phyloP scores from a whole-genome alignment of 2,329 filamentous ascomycete species.

The Blastomyces emzantsi region DNA sequence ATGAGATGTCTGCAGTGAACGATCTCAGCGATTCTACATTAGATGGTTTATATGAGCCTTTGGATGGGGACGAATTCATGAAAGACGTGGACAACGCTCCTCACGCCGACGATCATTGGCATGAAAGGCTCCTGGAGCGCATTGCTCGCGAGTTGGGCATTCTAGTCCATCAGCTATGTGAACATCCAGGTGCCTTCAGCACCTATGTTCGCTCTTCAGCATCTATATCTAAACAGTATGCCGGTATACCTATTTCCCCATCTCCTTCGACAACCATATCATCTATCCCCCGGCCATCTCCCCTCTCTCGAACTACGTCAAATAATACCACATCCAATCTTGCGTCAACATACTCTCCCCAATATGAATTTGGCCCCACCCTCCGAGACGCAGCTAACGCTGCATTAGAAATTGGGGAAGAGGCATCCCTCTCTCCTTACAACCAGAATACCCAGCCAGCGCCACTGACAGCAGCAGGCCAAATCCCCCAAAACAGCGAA shows the following conservation, averaged over 20 bases:
- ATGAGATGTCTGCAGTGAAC: conserved; percentile 10
- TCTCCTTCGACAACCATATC: background rate
- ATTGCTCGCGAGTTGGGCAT: conserved; percentile 81
- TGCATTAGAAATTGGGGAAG: conserved; percentile 58
- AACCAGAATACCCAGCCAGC: conserved; percentile 13
- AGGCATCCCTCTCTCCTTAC: conserved; percentile 32
- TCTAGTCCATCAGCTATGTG: conserved; percentile 72
- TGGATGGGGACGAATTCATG: conserved; percentile 28
- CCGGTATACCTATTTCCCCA: conserved; percentile 56
- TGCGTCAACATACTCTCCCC: conserved; percentile 31
- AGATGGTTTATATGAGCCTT: background rate
- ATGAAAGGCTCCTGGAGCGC: conserved; percentile 63
- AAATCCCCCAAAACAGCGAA: conserved; percentile 20
- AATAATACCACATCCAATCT: conserved; percentile 19
- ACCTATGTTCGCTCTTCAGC: conserved; percentile 62
- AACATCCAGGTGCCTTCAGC: conserved; percentile 81
- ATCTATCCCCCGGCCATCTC: conserved; percentile 11
- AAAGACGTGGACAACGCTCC: conserved; percentile 23
- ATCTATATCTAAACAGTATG: conserved; percentile 59
- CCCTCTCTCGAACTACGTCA: conserved; percentile 16
- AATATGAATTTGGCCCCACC: conserved; percentile 47
- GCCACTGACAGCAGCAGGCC: conserved; percentile 3
- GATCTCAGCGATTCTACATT: conserved; percentile 15
- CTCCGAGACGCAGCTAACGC: conserved; percentile 30
- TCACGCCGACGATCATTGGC: conserved; percentile 27